Percentiles rank a stretch among this genome's conserved stretches.
Conservation (phyloP, 352 stramenopile species). For the Blastocystis sp. region DNA sequence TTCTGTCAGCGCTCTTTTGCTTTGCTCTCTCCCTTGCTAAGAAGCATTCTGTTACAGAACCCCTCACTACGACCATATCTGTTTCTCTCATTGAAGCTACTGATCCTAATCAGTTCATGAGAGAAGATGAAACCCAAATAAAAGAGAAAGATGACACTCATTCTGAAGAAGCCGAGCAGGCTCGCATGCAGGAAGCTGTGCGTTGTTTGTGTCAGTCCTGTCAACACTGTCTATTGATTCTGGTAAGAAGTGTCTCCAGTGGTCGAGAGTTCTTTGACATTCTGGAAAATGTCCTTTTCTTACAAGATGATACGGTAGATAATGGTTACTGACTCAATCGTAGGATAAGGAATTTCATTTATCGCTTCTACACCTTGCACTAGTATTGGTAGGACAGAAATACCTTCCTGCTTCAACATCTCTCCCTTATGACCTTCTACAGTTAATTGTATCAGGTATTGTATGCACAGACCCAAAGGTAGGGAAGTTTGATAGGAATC, state of each 20-base stretch:
- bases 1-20: neutral
- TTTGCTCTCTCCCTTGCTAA: neutral
- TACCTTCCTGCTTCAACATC: neutral
- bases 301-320: neutral
- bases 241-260: neutral
- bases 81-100: neutral
- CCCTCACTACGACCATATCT: neutral
- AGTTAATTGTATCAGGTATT: neutral
- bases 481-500: neutral
- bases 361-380: neutral
- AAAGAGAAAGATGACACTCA: neutral
- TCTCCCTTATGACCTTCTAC: neutral
- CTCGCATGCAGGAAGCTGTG: neutral
- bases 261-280: conserved; percentile 31
- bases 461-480: neutral
- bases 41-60: neutral
- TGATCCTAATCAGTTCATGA: neutral
- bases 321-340: neutral
- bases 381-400: neutral
- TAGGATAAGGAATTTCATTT: neutral
- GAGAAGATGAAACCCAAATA: neutral
- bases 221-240: neutral
- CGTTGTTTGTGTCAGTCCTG: neutral
- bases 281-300: conserved; percentile 28
- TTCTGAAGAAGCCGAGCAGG: neutral